Conservation (phyloP, 2,329 filamentous ascomycete species). For the Colletotrichum liriopes region DNA sequence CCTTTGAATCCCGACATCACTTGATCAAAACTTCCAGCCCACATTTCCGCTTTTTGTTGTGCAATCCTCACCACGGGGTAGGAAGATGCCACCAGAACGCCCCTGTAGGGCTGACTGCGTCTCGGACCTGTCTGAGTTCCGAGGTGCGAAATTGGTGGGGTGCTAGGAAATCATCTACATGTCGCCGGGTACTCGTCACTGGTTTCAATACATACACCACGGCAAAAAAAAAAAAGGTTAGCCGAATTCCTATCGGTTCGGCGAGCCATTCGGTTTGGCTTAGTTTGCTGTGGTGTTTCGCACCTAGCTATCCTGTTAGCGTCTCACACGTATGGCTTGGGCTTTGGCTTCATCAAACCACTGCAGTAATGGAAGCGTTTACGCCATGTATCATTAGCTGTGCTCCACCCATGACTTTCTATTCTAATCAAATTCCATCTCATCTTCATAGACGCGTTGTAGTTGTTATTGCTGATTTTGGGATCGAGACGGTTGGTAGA, state of each 20-base stretch:
- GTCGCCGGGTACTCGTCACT: too few species aligned
- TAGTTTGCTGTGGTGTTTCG: background rate
- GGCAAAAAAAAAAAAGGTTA: background rate
- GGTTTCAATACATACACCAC: background rate
- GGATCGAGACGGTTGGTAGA: too few species aligned
- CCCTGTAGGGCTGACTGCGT: too few species aligned
- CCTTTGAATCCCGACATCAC: background rate
- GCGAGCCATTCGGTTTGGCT: background rate
- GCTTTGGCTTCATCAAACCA: too few species aligned
- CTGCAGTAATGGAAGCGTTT: too few species aligned
- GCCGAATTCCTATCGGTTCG: background rate
- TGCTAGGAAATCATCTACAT: background rate
- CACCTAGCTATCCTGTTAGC: background rate
- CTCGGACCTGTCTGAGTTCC: background rate
- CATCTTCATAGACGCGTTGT: too few species aligned
- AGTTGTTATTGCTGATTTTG: too few species aligned
- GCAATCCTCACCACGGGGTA: background rate
- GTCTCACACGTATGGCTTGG: too few species aligned
- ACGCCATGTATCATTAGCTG: too few species aligned
- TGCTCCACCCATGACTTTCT: too few species aligned
- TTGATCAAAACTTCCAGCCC: background rate
- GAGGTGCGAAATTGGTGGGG: background rate
- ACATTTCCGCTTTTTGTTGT: background rate
- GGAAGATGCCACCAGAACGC: background rate
- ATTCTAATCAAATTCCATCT: too few species aligned